A percentile compares a stretch with the other conserved stretches of the same genome.
Evolutionary conservation across 73 alveolate genomes (phyloP).

Genomic region (Breviolum minutum): DNA sequence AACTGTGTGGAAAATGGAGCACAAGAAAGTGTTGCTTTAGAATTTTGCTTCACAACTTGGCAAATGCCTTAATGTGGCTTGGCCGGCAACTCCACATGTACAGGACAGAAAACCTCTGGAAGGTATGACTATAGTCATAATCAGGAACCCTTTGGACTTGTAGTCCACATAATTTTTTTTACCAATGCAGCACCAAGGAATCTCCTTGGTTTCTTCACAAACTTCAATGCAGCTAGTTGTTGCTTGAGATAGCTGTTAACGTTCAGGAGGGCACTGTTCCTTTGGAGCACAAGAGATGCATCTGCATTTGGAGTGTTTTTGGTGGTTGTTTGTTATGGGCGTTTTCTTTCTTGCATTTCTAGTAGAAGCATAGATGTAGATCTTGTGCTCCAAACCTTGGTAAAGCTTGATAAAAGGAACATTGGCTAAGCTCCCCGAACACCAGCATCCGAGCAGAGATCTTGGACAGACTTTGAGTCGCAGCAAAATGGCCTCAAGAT

Average conservation of each 20-base stretch:
- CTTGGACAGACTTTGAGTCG: not conserved
- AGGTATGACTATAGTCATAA: not conserved
- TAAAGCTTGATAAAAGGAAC: not conserved
- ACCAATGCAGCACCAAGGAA: conserved; percentile 4
- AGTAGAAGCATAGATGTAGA: not conserved
- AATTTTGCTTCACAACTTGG: too few species aligned
- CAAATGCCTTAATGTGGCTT: too few species aligned
- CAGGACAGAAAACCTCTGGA: too few species aligned
- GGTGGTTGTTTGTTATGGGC: not conserved
- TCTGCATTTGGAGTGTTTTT: too few species aligned
- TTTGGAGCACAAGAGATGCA: not conserved
- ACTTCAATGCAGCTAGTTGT: not conserved
- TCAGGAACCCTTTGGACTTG: not conserved
- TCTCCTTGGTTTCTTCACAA: conserved; percentile 2
- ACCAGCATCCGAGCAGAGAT: not conserved
- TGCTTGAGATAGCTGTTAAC: not conserved
- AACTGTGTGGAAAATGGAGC: too few species aligned
- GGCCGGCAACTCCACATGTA: not conserved
- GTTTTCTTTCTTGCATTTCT: not conserved
- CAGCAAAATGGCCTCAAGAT: too few species aligned
- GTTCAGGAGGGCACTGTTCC: conserved; percentile 14
- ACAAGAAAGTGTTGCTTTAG: too few species aligned
- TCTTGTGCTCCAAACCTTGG: not conserved
- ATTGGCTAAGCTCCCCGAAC: not conserved
- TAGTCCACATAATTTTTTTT: not conserved